Percentiles rank a stretch among this genome's conserved stretches.
phyloP scores from a whole-genome alignment of 2,329 filamentous ascomycete genomes.

The Neurospora sp. region DNA sequence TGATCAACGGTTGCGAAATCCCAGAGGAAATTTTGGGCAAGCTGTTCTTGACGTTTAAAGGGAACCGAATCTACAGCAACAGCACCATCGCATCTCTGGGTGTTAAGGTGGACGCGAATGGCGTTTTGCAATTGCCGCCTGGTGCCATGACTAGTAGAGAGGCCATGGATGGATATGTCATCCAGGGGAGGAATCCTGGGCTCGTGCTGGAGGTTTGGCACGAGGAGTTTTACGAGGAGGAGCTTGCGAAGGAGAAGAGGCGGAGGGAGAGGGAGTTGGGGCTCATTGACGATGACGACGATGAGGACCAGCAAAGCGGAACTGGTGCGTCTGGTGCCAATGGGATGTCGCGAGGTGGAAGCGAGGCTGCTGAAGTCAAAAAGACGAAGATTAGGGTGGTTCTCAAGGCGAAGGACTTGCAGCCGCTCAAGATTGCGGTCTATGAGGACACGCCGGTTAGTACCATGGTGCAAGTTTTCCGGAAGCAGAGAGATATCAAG shows the following conservation, averaged over 20 bases:
- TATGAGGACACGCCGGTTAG: conserved; percentile 47
- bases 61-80: conserved; percentile 61
- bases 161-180: conserved; percentile 27
- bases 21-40: conserved; percentile 33
- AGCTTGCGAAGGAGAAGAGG: conserved; percentile 37
- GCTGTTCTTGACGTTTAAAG: conserved; percentile 72
- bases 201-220: conserved; percentile 76
- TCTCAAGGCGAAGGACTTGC: conserved; percentile 41
- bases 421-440: conserved; percentile 41
- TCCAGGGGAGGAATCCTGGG: conserved; percentile 28
- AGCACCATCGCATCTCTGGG: conserved; percentile 63
- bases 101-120: conserved; percentile 37
- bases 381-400: conserved; percentile 26
- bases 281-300: conserved; percentile 25
- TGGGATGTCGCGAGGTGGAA: background rate
- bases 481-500: conserved; percentile 40
- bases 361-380: conserved; percentile 11
- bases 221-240: conserved; percentile 43
- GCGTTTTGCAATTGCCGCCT: conserved; percentile 25
- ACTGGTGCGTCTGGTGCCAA: background rate
- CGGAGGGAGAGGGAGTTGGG: conserved; percentile 30
- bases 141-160: conserved; percentile 19
- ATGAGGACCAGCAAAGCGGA: conserved; percentile 7
- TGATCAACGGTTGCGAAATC: conserved; percentile 29
- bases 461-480: conserved; percentile 53